These are phyloP conservation scores for Gossypium rotundifolium DNA, from an alignment of 345 rosid species.

Conservation along the genomic window DNA sequence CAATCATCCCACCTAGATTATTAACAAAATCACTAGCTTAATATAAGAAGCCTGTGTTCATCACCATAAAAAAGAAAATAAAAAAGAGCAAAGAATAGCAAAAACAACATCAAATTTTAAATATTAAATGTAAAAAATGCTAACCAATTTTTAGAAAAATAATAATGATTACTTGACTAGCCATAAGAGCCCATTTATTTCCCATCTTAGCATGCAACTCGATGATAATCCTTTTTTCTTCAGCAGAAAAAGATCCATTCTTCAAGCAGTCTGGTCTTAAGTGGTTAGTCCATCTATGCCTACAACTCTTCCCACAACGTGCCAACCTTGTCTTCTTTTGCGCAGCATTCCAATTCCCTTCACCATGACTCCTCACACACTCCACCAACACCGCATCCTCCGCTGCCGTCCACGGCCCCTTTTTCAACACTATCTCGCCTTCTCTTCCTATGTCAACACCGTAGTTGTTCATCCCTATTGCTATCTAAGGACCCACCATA, in stretches of 20 bases:
- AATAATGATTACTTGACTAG: constrained; percentile 32
- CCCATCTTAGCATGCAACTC: constrained; percentile 49
- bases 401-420: not conserved
- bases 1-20: too few species aligned
- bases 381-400: too few species aligned
- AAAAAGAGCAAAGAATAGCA: too few species aligned
- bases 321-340: not conserved
- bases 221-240: constrained; percentile 45
- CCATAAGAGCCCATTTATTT: constrained; percentile 63
- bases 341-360: not conserved
- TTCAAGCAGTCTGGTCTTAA: too few species aligned
- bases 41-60: too few species aligned
- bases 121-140: too few species aligned
- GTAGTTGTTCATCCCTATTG: too few species aligned
- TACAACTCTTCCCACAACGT: too few species aligned
- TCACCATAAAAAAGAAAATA: too few species aligned
- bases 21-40: too few species aligned
- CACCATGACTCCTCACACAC: not conserved
- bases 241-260: constrained; percentile 36
- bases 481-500: not conserved
- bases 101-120: too few species aligned
- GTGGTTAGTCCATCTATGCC: too few species aligned
- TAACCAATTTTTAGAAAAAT: not conserved
- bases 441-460: not conserved
- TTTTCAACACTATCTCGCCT: not conserved